Conservation (phyloP, 2,329 filamentous ascomycete species). For the Pestalotiopsis fici region DNA sequence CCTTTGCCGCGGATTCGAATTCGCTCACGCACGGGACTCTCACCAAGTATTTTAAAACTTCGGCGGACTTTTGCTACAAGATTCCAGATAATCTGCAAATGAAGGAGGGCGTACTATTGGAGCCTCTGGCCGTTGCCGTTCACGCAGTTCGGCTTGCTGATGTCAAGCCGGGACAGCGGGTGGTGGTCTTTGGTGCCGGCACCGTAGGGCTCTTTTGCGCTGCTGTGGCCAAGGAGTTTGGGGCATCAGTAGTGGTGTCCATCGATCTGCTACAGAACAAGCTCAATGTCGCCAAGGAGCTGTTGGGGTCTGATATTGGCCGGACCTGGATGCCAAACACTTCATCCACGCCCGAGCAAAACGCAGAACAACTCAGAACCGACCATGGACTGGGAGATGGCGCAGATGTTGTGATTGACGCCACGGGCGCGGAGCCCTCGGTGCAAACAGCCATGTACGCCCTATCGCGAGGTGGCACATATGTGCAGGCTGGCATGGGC, state of each 20-base stretch:
- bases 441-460: slow-evolving; percentile 75
- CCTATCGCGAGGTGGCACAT: slow-evolving; percentile 71
- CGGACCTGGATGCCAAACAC: slow-evolving; percentile 46
- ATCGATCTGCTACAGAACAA: slow-evolving; percentile 84
- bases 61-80: slow-evolving; percentile 91
- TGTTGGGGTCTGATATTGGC: slow-evolving; percentile 73
- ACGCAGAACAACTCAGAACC: slow-evolving; percentile 68
- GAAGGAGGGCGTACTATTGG: slow-evolving; percentile 87
- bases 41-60: slow-evolving; percentile 80
- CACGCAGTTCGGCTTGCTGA: slow-evolving; percentile 78
- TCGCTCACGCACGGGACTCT: slow-evolving; percentile 92
- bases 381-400: slow-evolving; percentile 65
- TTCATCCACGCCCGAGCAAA: slow-evolving; percentile 66
- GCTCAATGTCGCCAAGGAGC: slow-evolving; percentile 75
- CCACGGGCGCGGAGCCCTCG: slow-evolving; percentile 75
- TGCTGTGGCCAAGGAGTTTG: slow-evolving; percentile 81
- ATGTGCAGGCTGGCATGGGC: slow-evolving; percentile 90
- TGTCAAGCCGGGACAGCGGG: slow-evolving; percentile 72
- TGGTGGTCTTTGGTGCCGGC: slow-evolving; percentile 84
- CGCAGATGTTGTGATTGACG: slow-evolving; percentile 79
- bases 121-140: slow-evolving; percentile 84
- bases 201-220: slow-evolving; percentile 87
- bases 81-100: slow-evolving; percentile 77
- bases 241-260: slow-evolving; percentile 76
- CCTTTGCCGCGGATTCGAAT: slow-evolving; percentile 75